Percentiles rank a stretch among this genome's conserved stretches.
These are phyloP conservation scores for Mariannaea sp. DNA, from an alignment of 2,329 filamentous ascomycete species.

Conservation along the genomic window DNA sequence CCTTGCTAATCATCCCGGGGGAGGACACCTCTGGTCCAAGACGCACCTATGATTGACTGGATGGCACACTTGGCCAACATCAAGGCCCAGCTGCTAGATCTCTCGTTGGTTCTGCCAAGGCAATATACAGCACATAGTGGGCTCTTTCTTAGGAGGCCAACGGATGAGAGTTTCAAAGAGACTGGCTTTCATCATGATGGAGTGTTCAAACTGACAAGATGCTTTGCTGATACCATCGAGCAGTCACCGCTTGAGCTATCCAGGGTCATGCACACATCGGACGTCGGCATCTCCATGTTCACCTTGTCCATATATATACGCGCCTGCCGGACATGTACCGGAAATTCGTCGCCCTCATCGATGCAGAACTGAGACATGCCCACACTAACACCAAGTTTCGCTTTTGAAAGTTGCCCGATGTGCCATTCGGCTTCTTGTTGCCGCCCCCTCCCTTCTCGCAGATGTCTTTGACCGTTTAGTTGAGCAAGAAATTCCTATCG, in stretches of 20 bases:
- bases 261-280: conserved; percentile 36
- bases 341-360: conserved; percentile 45
- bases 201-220: conserved; percentile 48
- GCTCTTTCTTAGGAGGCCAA: conserved; percentile 23
- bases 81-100: conserved; percentile 45
- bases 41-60: conserved; percentile 39
- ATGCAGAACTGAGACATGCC: conserved; percentile 39
- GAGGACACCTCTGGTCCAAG: conserved; percentile 22
- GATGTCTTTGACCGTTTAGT: conserved; percentile 49
- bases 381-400: conserved; percentile 38
- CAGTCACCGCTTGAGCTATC: conserved; percentile 24
- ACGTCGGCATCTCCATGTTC: conserved; percentile 47
- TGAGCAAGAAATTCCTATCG: conserved; percentile 48
- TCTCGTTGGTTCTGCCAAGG: conserved; percentile 42
- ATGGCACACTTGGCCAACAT: conserved; percentile 48
- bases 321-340: conserved; percentile 49
- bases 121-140: conserved; percentile 31
- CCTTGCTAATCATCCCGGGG: conserved; percentile 32
- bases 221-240: conserved; percentile 44
- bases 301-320: conserved; percentile 47
- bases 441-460: conserved; percentile 48
- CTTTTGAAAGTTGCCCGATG: conserved; percentile 48
- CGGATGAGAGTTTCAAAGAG: conserved; percentile 31
- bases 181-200: conserved; percentile 47
- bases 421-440: conserved; percentile 48